Evolutionary conservation across 352 stramenopile species (phyloP), one percentile per base, ranked within the genome.

Genomic region (Pythium oligandrum): DNA sequence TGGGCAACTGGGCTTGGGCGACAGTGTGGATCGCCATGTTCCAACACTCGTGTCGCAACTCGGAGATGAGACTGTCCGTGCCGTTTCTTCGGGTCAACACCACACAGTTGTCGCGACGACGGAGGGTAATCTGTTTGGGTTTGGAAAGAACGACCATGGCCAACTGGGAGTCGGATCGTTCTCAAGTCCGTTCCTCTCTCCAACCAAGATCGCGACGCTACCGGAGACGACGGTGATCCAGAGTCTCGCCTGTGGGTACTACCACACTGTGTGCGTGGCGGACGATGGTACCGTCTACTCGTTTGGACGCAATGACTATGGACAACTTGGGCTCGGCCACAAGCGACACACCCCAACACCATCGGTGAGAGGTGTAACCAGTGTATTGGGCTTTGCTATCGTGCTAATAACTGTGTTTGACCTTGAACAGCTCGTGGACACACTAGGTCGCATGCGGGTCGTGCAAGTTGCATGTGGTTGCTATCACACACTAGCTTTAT

Each of bases 271-370:
- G 4, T 69, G 79, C 33, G 68, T 96, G 12, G 83, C 77, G 6
- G 73, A 85, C 7, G 65, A 60, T 49, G 86, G 78, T 10, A 67
- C 66, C 35, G 66, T 97, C 40, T 95, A 80, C 53, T 84, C 83
- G 4, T 97, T 97, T 59, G 92, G 92, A 4, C 66, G 90, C 17
- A 98, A 98, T 54, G 91, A 98, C 71, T 98, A 96, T 50, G 92
- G 92, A 2, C 91, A 98, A 54, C 56, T 98, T 31, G 92, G 92
- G 33, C 72, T 97, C 31, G 90, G 92, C 9, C 85, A 97, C 66
- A 88, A 86, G 53, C 64, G 72, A 33, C 75, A 90, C 54, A 68
- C 82, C 42, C 43, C 64, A 6, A 63, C 50, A 10, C 81, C 84
- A 44, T 86, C 65, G 49, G 83, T 92, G 61, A 4, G 58, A 69